Evolutionary conservation across 108 stramenopile genomes (phyloP).

Genomic region (Discostella pseudostelligera): DNA sequence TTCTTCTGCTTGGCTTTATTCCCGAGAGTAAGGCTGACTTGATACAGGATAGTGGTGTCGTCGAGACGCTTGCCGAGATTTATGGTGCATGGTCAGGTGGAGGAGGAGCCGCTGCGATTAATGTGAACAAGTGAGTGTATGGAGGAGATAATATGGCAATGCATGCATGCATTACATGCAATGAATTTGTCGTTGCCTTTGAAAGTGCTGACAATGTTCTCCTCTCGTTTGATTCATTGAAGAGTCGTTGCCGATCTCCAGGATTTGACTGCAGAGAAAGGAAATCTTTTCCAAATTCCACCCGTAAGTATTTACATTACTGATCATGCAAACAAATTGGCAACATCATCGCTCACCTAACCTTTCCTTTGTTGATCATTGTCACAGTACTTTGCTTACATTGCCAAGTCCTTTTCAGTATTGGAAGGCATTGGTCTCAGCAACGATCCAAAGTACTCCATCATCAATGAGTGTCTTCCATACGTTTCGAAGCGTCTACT

Average conservation of each 20-base stretch:
- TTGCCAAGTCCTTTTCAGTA: conserved; percentile 89
- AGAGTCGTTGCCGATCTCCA: conserved; percentile 75
- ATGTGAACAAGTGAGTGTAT: conserved; percentile 70
- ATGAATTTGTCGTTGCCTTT: background rate
- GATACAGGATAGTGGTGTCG: conserved; percentile 87
- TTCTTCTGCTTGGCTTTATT: conserved; percentile 88
- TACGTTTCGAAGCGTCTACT: conserved; percentile 90
- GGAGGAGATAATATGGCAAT: background rate
- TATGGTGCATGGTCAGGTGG: conserved; percentile 86
- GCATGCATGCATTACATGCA: background rate
- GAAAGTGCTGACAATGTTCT: background rate
- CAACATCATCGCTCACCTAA: too few relatives aligned
- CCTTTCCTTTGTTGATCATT: conserved; percentile 54
- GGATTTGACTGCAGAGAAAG: conserved; percentile 81
- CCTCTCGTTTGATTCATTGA: background rate
- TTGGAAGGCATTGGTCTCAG: conserved; percentile 93
- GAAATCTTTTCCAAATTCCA: conserved; percentile 63
- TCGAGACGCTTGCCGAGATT: conserved; percentile 86
- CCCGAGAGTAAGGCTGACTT: conserved; percentile 69
- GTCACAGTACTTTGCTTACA: conserved; percentile 81
- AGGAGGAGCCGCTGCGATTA: conserved; percentile 89
- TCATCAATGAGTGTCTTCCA: conserved; percentile 90
- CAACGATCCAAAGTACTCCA: conserved; percentile 89
- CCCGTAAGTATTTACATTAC: conserved; percentile 16
- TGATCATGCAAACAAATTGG: too few relatives aligned